Conservation (phyloP, 306 rosid genomes). For the Cyclanthera cordifolia region DNA sequence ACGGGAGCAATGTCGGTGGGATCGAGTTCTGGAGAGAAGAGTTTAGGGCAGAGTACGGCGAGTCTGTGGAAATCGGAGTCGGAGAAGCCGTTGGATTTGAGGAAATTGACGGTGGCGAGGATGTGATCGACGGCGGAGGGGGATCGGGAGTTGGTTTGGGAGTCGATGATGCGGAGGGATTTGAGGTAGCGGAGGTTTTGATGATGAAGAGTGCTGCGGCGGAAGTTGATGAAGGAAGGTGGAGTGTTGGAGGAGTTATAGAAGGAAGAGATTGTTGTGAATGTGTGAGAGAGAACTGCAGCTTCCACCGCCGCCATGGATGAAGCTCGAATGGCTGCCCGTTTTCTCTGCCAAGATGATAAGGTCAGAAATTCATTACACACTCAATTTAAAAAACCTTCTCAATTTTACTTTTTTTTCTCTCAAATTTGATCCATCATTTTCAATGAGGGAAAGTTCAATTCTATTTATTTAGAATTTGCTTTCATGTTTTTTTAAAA, state of each 20-base stretch:
- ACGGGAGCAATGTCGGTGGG: conserved; percentile 40
- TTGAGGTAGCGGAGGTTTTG: conserved; percentile 71
- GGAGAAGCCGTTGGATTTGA: conserved; percentile 68
- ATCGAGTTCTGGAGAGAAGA: conserved; percentile 37
- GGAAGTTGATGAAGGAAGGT: conserved; percentile 49
- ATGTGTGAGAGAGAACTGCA: conserved; percentile 17
- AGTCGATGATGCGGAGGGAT: conserved; percentile 38
- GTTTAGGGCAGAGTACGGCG: conserved; percentile 35
- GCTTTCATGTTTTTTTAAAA: too few relatives aligned
- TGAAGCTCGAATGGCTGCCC: too few relatives aligned
- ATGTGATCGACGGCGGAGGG: conserved; percentile 47
- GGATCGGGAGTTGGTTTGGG: conserved; percentile 39
- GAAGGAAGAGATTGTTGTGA: conserved; percentile 11
- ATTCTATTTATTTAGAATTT: too few relatives aligned
- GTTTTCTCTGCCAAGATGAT: too few relatives aligned
- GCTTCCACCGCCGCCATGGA: conserved; percentile 22
- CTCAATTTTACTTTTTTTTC: too few relatives aligned
- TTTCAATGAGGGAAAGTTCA: too few relatives aligned
- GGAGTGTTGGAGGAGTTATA: neutral
- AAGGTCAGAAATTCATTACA: too few relatives aligned
- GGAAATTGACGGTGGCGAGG: conserved; percentile 40
- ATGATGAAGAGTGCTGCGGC: conserved; percentile 46
- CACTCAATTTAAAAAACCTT: too few relatives aligned
- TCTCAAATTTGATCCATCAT: too few relatives aligned
- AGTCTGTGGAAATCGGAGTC: conserved; percentile 56